Conservation (phyloP, 2,329 filamentous ascomycete genomes). For the Chaetomiaceae sp. region DNA sequence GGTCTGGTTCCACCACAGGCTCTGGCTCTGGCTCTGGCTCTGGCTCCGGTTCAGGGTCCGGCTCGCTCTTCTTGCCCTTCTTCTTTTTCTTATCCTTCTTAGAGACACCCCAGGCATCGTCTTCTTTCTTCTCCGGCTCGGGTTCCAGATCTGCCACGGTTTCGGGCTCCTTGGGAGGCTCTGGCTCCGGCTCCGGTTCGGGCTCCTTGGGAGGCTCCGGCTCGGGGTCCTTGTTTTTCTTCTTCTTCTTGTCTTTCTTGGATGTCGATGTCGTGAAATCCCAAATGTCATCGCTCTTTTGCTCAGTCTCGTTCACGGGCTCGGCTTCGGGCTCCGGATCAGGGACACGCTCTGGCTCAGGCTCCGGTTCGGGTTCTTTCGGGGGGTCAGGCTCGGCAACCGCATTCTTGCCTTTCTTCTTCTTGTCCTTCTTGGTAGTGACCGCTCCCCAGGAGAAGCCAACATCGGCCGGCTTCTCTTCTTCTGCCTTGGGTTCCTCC, state of each 20-base stretch:
- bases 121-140: slow-evolving; percentile 16
- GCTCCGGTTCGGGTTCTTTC: not conserved
- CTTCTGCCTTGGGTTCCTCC: not conserved
- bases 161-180: slow-evolving; percentile 28
- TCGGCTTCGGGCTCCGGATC: slow-evolving; percentile 12
- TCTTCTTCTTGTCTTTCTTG: slow-evolving; percentile 24
- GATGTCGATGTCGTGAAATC: slow-evolving; percentile 22
- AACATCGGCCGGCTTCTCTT: not conserved
- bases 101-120: slow-evolving; percentile 26
- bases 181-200: slow-evolving; percentile 28
- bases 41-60: slow-evolving; percentile 21
- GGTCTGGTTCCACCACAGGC: slow-evolving; percentile 25
- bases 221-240: slow-evolving; percentile 30
- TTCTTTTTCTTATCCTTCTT: slow-evolving; percentile 40
- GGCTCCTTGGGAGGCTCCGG: slow-evolving; percentile 20
- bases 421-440: slow-evolving; percentile 12
- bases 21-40: slow-evolving; percentile 19
- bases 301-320: slow-evolving; percentile 35
- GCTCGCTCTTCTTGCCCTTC: slow-evolving; percentile 22
- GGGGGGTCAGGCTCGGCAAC: not conserved
- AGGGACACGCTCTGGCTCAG: slow-evolving; percentile 20
- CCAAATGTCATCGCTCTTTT: slow-evolving; percentile 24
- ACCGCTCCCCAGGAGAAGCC: not conserved
- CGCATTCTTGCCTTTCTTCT: slow-evolving; percentile 21
- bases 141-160: slow-evolving; percentile 31